Conservation (phyloP, 495 filamentous ascomycete species). For the Hypoxylon crocopeplum region DNA sequence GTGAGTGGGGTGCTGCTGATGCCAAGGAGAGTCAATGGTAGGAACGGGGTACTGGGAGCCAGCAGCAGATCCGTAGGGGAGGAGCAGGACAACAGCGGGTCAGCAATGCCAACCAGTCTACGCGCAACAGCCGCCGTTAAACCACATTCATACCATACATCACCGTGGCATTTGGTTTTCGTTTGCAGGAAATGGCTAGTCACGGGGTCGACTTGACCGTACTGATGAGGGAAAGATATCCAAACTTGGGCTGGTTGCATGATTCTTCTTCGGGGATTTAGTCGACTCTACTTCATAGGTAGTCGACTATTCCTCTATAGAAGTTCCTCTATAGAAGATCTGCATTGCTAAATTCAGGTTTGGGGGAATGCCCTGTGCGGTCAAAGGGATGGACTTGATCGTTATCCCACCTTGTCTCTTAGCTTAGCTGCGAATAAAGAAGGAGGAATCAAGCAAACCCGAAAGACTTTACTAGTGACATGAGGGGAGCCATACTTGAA, state of each 20-base stretch:
- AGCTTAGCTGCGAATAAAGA: constrained; percentile 32
- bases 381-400: constrained; percentile 62
- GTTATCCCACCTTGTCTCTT: constrained; percentile 52
- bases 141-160: constrained; percentile 4
- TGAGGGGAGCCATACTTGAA: too few species aligned
- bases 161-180: constrained; percentile 17
- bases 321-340: constrained; percentile 45
- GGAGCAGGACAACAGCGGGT: background rate
- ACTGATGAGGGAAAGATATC: constrained; percentile 99
- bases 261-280: constrained; percentile 38
- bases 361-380: constrained; percentile 93
- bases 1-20: constrained; percentile 74
- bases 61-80: background rate
- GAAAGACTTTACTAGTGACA: too few species aligned
- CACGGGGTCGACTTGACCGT: constrained; percentile 64
- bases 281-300: constrained; percentile 20
- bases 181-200: constrained; percentile 7
- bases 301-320: constrained; percentile 54
- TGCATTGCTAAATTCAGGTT: constrained; percentile 23
- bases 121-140: background rate
- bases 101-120: background rate
- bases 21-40: constrained; percentile 72
- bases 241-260: constrained; percentile 37
- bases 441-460: constrained; percentile 25
- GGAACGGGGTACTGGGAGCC: constrained; percentile 24